A percentile compares a stretch with the other conserved stretches of the same genome.
phyloP scores from a whole-genome alignment of 2,329 filamentous ascomycete species.

The Cladosporium sp. region DNA sequence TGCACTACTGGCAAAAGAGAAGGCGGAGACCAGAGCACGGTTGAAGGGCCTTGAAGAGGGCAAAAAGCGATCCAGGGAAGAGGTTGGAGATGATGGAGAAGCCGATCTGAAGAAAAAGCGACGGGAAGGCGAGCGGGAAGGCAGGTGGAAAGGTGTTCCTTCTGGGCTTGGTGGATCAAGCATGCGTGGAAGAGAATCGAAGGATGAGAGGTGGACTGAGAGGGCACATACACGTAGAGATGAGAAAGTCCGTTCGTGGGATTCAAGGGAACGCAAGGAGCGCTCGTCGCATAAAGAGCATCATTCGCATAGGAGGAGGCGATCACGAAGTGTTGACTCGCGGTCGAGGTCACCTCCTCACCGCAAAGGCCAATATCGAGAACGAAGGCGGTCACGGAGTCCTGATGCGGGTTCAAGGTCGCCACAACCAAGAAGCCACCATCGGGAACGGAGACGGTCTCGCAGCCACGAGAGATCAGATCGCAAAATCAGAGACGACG shows the following conservation, averaged over 20 bases:
- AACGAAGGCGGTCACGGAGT: not conserved
- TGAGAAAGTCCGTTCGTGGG: not conserved
- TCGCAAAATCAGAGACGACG: not conserved
- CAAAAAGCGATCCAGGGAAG: conserved; percentile 17
- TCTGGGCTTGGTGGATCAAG: conserved; percentile 13
- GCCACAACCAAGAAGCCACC: no score
- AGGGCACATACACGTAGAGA: not conserved
- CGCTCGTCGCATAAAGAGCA: not conserved
- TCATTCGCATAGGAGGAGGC: not conserved
- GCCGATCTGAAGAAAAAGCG: not conserved
- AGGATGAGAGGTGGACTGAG: not conserved
- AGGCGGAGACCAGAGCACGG: conserved; percentile 67
- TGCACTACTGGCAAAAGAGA: conserved; percentile 75
- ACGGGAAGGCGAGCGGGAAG: conserved; percentile 14
- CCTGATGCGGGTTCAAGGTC: not conserved
- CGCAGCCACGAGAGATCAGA: not conserved
- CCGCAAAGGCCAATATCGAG: not conserved
- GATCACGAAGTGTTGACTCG: conserved; percentile 3
- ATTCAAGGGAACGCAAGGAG: not conserved
- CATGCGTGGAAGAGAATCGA: not conserved
- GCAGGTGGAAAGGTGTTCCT: conserved; percentile 17
- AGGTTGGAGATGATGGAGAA: not conserved
- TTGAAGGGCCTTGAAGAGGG: conserved; percentile 50
- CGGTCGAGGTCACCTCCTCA: conserved; percentile 7
- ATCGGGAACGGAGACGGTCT: not conserved